These are phyloP conservation scores for Monocercomonoides exilis DNA, from an alignment of 78 protist species.

Conservation along the genomic window DNA sequence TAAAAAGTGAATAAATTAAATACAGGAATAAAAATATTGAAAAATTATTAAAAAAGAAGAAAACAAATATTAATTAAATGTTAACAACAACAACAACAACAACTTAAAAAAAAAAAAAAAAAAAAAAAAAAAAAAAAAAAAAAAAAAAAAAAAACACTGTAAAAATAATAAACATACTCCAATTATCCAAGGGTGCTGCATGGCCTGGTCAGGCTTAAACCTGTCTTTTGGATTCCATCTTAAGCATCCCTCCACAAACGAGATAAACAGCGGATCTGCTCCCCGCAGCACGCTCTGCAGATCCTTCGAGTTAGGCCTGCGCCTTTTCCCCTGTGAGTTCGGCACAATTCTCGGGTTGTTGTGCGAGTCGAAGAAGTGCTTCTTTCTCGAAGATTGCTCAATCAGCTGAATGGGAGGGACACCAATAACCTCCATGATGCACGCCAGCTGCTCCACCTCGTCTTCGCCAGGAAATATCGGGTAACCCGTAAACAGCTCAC, in stretches of 20 bases:
- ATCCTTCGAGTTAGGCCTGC: slow-evolving; percentile 45
- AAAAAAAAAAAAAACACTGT: no score
- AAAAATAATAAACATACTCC: slow-evolving; percentile 16
- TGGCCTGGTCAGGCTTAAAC: slow-evolving; percentile 51
- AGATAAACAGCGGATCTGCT: background rate
- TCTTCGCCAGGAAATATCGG: slow-evolving; percentile 87
- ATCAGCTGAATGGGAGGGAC: slow-evolving; percentile 61
- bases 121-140: no score
- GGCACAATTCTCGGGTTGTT: slow-evolving; percentile 22
- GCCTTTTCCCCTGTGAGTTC: slow-evolving; percentile 58
- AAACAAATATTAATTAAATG: no score
- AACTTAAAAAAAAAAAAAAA: no score
- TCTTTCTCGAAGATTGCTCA: slow-evolving; percentile 24
- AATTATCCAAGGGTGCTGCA: slow-evolving; percentile 57
- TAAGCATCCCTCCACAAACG: slow-evolving; percentile 36
- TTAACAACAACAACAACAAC: no score
- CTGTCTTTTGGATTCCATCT: slow-evolving; percentile 63
- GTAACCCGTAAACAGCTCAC: slow-evolving; percentile 67
- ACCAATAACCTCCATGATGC: slow-evolving; percentile 68
- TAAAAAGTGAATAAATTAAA: no score
- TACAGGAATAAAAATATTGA: no score
- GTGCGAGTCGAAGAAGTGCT: slow-evolving; percentile 33
- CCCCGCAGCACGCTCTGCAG: slow-evolving; percentile 31
- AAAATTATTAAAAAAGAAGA: no score
- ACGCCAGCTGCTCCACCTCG: slow-evolving; percentile 67